Evolutionary conservation across 148 eudicot genomes (phyloP).

Genomic region (Fagopyrum esculentum): DNA sequence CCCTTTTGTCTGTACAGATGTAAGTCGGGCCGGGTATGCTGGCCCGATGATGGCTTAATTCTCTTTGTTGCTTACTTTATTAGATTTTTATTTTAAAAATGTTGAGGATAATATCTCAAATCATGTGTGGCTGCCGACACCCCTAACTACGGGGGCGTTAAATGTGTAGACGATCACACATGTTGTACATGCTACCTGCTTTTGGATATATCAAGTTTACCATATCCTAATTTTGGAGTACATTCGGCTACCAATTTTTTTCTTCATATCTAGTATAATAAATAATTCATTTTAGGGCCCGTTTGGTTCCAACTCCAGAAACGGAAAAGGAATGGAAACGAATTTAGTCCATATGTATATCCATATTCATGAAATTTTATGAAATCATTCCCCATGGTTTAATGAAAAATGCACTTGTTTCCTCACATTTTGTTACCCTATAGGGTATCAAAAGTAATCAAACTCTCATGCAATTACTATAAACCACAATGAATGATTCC

Average conservation of each 20-base stretch:
- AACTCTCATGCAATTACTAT: too few species aligned
- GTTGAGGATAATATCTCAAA: not conserved
- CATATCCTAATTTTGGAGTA: not conserved
- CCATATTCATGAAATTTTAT: too few species aligned
- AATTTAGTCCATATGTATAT: too few species aligned
- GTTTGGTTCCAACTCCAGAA: too few species aligned
- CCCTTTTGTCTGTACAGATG: slow-evolving; percentile 25
- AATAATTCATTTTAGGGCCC: too few species aligned
- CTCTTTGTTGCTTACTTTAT: not conserved
- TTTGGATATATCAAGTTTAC: not conserved
- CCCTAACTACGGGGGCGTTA: not conserved
- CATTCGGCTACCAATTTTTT: not conserved
- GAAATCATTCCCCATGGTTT: too few species aligned
- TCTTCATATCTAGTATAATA: not conserved
- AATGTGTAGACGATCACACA: not conserved
- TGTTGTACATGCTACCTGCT: not conserved
- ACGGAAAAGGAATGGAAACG: too few species aligned
- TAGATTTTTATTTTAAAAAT: not conserved
- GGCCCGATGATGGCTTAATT: not conserved
- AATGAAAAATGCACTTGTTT: too few species aligned
- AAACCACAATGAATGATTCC: too few species aligned
- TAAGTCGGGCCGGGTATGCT: not conserved
- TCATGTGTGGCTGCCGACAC: not conserved
- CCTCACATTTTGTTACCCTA: too few species aligned
- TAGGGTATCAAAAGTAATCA: too few species aligned